Conservation (phyloP, 805 yeast genomes). For the Pichia insulana region DNA sequence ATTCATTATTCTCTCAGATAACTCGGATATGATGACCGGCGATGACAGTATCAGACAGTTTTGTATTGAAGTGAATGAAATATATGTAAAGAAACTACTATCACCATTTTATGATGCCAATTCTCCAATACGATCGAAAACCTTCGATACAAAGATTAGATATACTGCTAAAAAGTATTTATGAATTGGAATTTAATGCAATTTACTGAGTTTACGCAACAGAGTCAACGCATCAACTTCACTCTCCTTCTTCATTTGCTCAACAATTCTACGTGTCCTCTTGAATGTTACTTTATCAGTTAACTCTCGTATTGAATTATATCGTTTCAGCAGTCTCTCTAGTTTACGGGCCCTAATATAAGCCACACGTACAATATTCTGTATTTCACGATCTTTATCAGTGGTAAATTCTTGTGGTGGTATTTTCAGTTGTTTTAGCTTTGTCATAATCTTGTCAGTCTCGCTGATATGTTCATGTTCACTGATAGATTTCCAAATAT, state of each 20-base stretch:
- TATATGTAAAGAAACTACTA: constrained; percentile 76
- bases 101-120: constrained; percentile 80
- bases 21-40: constrained; percentile 27
- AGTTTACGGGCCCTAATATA: too few species aligned
- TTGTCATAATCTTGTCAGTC: constrained; percentile 1
- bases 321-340: too few species aligned
- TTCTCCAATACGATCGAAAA: constrained; percentile 63
- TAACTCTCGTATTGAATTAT: too few species aligned
- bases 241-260: constrained; percentile 17
- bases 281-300: too few species aligned
- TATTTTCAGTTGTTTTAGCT: constrained; percentile 15
- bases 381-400: too few species aligned
- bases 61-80: constrained; percentile 75
- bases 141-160: constrained; percentile 69
- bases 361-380: too few species aligned
- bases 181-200: constrained; percentile 27
- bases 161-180: constrained; percentile 68
- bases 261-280: constrained; percentile 1
- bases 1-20: constrained; percentile 61
- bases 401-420: neutral
- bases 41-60: constrained; percentile 79
- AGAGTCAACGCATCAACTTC: constrained; percentile 24
- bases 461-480: neutral
- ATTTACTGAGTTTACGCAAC: constrained; percentile 24
- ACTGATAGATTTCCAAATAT: constrained; percentile 31